These are phyloP conservation scores for Nannochloropsis granulata DNA, from an alignment of 108 stramenopile species.

Conservation along the genomic window DNA sequence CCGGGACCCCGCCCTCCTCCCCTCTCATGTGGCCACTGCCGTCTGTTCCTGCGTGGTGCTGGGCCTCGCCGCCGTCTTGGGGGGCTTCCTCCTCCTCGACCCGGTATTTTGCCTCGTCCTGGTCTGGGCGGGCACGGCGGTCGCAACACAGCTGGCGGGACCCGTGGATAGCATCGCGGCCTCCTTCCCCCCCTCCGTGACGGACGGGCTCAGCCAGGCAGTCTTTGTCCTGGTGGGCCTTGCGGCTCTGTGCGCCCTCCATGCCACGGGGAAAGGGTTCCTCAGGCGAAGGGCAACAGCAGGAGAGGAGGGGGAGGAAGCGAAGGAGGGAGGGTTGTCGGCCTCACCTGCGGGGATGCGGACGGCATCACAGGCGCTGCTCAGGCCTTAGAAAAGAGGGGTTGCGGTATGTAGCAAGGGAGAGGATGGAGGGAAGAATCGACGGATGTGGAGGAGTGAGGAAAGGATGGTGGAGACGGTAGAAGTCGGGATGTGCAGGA, in stretches of 20 bases:
- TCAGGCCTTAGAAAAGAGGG: neutral
- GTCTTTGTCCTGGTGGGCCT: neutral
- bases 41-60: neutral
- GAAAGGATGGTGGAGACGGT: neutral
- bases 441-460: neutral
- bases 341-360: neutral
- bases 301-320: neutral
- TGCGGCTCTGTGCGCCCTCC: neutral
- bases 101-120: neutral
- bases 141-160: neutral
- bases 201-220: neutral
- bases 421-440: neutral
- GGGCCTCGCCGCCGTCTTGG: neutral
- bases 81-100: neutral
- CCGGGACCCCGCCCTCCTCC: neutral
- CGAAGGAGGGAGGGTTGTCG: neutral
- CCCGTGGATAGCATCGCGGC: neutral
- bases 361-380: neutral
- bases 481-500: neutral
- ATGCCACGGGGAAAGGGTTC: neutral
- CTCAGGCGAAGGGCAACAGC: neutral
- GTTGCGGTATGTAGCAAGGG: neutral
- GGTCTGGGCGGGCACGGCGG: neutral
- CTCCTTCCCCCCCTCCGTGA: neutral
- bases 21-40: neutral